Evolutionary conservation across 2,329 filamentous ascomycete genomes (phyloP).

Genomic region (Aspergillus hiratsukae): DNA sequence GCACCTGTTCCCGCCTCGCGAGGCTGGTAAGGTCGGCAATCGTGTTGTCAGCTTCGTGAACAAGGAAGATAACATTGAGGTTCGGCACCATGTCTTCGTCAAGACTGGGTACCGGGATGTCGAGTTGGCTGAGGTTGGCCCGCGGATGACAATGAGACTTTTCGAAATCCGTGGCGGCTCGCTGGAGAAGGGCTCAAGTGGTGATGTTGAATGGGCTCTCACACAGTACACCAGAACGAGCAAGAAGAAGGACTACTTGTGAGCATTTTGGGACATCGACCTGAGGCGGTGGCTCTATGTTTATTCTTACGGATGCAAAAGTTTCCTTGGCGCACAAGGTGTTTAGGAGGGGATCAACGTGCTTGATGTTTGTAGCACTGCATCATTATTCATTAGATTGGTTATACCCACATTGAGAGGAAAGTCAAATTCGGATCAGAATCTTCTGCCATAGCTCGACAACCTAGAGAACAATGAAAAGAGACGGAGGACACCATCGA

Average conservation of each 20-base stretch:
- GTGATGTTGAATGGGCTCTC: conserved; percentile 93
- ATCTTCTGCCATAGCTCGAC: not conserved
- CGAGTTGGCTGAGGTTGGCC: conserved; percentile 83
- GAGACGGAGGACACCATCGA: not conserved
- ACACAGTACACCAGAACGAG: conserved; percentile 92
- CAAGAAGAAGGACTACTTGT: conserved; percentile 94
- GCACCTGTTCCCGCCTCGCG: conserved; percentile 87
- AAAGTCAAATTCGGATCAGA: not conserved
- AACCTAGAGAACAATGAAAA: not conserved
- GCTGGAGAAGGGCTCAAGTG: conserved; percentile 81
- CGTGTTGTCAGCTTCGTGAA: conserved; percentile 93
- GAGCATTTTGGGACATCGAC: conserved; percentile 16
- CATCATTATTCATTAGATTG: conserved; percentile 15
- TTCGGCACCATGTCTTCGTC: conserved; percentile 91
- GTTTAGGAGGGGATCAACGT: conserved; percentile 22
- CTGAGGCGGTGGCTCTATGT: conserved; percentile 9
- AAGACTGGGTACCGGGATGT: conserved; percentile 86
- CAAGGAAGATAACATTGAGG: conserved; percentile 80
- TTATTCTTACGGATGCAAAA: conserved; percentile 17
- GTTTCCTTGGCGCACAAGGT: conserved; percentile 29
- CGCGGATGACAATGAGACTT: conserved; percentile 92
- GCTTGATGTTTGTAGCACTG: conserved; percentile 17
- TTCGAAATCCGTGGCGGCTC: conserved; percentile 93
- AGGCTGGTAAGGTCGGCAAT: conserved; percentile 78
- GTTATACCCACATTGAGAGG: conserved; percentile 18